A percentile compares a stretch with the other conserved stretches of the same genome.
Evolutionary conservation across 2,329 filamentous ascomycete species (phyloP).

Genomic region (Venturia carpophila): DNA sequence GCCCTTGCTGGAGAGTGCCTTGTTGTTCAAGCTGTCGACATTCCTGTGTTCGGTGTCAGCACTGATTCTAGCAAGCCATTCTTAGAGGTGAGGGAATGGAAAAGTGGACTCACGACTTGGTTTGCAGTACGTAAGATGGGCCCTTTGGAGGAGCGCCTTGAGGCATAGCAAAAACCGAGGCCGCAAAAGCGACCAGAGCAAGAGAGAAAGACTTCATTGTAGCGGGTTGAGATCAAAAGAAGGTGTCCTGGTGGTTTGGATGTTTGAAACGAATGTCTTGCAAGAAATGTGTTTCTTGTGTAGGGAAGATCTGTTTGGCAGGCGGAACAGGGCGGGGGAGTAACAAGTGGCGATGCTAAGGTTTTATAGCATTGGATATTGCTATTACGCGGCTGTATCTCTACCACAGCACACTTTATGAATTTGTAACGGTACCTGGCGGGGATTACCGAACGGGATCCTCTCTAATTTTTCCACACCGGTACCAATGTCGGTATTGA

Average conservation of each 20-base stretch:
- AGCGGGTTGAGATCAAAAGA: not conserved
- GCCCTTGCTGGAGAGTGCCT: conserved; percentile 24
- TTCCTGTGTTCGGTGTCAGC: not conserved
- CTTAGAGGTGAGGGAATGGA: not conserved
- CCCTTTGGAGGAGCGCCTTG: conserved; percentile 21
- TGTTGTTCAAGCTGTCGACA: conserved; percentile 21
- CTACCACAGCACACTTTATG: not conserved
- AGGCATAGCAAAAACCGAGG: conserved; percentile 24
- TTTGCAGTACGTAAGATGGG: conserved; percentile 26
- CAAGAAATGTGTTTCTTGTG: not conserved
- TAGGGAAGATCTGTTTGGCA: not conserved
- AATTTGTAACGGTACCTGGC: not conserved
- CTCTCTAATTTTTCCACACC: not conserved
- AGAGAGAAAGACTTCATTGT: conserved; percentile 25
- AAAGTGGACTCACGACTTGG: conserved; percentile 25
- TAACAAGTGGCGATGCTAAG: too few relatives aligned
- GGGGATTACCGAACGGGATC: not conserved
- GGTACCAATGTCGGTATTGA: not conserved
- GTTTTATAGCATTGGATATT: not conserved
- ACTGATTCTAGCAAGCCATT: not conserved
- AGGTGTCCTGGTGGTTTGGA: not conserved
- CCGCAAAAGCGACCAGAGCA: conserved; percentile 21
- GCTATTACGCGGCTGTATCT: not conserved
- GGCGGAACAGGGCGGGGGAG: too few relatives aligned
- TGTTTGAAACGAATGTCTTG: not conserved